Evolutionary conservation across 2,329 filamentous ascomycete genomes (phyloP), one percentile per base, ranked within the genome.

Genomic region (Talaromyces verruculosus): DNA sequence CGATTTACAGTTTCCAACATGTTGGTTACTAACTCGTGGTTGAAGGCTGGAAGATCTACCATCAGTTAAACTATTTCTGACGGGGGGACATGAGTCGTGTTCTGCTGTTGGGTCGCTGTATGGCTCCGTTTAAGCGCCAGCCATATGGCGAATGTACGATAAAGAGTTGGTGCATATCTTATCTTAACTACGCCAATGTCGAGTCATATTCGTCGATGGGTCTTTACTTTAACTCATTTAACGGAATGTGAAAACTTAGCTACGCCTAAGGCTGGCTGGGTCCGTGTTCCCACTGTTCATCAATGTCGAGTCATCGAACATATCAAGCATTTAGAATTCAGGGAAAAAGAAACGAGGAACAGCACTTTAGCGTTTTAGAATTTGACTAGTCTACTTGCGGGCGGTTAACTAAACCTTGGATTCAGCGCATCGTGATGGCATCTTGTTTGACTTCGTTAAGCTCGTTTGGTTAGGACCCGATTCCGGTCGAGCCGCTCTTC

Each of bases 101-200:
- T 51, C 19, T 11, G 11, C 37, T 62, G 28, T 35, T n/a, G 28
- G 47, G 19, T 45, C 17, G 61, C 33, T 63, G 49, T 30, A 45
- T 33, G 49, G 61, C 47, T 63, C 28, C 13, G 51, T 63, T 63
- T 63, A 63, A 63, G 61, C 61, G 61, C 57, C 57, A 60, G 22
- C n/a, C 19, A 59, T 22, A 59, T 59, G 33, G 37, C 33, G 19
- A 22, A 39, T 58, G 55, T 41, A 43, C 55, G 35, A 39, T n/a
- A 28, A 51, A 51, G 55, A 25, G 22, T 60, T 22, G 57, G 39
- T 60, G 57, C 55, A 59, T 60, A 41, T 45, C 15, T n/a, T 33
- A 30, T 45, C 15, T n/a, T 33, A 30, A 28, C 22, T 39, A 37
- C 13, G 57, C 57, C 45, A 45, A 41, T 45, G 28, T 43, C 57